Base-by-base conservation (phyloP, 208 protist genomes). In the Wallacemonas collosoma region DNA sequence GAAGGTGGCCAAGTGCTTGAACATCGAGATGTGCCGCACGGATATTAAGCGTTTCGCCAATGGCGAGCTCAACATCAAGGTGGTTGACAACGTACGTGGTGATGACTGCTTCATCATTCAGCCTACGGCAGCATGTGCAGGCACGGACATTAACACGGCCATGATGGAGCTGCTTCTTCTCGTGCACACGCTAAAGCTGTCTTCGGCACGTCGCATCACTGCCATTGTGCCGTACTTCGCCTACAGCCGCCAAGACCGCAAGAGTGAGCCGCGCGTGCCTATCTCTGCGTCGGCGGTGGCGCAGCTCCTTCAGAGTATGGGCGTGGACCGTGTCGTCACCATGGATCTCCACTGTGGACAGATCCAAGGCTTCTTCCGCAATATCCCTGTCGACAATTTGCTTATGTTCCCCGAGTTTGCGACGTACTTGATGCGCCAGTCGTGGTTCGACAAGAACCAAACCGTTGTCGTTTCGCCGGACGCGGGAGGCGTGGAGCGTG, bases 71-170 rank as follows among this genome's bases (percentile, higher is more conserved):
- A 86, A 87, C 67, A 95, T 97, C 68, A 96, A 98, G 54, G 86
- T 98, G n/a, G 77, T 96, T 7, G 95, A 98, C 64, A 97, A 95
- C 75, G 94, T 99, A 39, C 90, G 98, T 67, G 97, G 96, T 40
- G 89, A 93, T 67, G 98, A 99, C 83, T 93, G 98, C 69, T 99
- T 98, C 77, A 97, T 99, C 60, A 95, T 99, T 54, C 96, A 99
- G 82, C 84, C 95, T 36, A 99, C 96, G 5, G 77, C 87, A 11
- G 85, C 68, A 4, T 89, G 73, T 48, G 76, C 68, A 11, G 68
- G 82, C 43, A 89, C 87, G 11, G 89, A 95, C 58, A 77, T 97
- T 50, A 97, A 97, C 77, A 95, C 90, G 0, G 82, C 89, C 53
- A 89, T 97, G 87, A 97, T 97, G 93, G 90, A 97, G 83, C 82